These are phyloP conservation scores for Spatholobus suberectus DNA, from an alignment of 306 rosid species.

Conservation along the genomic window DNA sequence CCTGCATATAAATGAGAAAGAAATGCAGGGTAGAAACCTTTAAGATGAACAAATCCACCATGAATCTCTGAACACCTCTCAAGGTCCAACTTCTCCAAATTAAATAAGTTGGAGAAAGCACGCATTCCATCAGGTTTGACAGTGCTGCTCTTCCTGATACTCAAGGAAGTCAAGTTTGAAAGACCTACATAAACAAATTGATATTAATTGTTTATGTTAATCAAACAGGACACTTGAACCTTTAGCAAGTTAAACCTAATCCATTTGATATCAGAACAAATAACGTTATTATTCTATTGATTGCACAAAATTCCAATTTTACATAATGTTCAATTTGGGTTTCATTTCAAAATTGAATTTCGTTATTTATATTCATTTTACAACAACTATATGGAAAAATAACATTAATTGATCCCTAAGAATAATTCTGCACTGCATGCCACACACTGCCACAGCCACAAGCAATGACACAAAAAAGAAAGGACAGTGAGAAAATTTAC, in stretches of 20 bases:
- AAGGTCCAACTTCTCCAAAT: slow-evolving; percentile 77
- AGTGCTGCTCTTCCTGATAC: slow-evolving; percentile 61
- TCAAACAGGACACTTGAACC: neutral
- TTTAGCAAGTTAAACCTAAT: neutral
- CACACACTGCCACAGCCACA: neutral
- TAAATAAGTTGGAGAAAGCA: slow-evolving; percentile 62
- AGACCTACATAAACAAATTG: slow-evolving; percentile 55
- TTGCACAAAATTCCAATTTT: slow-evolving; percentile 23
- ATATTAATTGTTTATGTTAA: slow-evolving; percentile 18
- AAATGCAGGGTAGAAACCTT: slow-evolving; percentile 52
- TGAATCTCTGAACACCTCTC: slow-evolving; percentile 72
- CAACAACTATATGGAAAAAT: neutral
- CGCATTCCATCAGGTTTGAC: slow-evolving; percentile 70
- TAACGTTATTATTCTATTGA: neutral
- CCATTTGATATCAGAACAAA: slow-evolving; percentile 1
- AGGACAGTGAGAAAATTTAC: neutral
- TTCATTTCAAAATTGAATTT: slow-evolving; percentile 10
- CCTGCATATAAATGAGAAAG: slow-evolving; percentile 8
- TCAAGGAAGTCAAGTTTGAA: slow-evolving; percentile 65
- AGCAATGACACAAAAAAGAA: neutral
- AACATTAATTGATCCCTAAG: slow-evolving; percentile 15
- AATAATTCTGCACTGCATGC: neutral
- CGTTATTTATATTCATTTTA: neutral
- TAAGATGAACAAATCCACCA: slow-evolving; percentile 80
- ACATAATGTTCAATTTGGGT: slow-evolving; percentile 15